Percentiles rank a stretch among this genome's conserved stretches.
These are phyloP conservation scores for Talaromyces albobiverticillius DNA, from an alignment of 2,329 filamentous ascomycete genomes.

Conservation along the genomic window DNA sequence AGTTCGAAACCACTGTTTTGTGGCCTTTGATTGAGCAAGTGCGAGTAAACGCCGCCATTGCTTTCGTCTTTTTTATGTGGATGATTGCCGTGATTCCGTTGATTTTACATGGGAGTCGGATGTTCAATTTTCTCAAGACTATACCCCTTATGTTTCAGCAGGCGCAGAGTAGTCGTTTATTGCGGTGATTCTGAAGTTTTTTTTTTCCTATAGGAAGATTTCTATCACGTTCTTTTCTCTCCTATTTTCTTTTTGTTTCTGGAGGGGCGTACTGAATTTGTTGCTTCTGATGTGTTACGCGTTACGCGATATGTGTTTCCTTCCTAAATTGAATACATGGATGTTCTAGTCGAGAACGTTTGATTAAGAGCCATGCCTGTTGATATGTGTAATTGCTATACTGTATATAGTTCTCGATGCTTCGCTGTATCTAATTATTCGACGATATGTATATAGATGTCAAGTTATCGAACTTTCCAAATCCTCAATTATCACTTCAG, in stretches of 20 bases:
- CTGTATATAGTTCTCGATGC: not conserved
- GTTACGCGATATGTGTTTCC: not conserved
- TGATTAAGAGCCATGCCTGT: not conserved
- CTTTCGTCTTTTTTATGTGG: constrained; percentile 35
- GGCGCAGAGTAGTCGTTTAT: constrained; percentile 14
- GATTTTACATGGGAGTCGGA: constrained; percentile 32
- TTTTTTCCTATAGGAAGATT: not conserved
- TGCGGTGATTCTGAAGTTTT: constrained; percentile 3
- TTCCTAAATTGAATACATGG: not conserved
- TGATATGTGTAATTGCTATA: not conserved
- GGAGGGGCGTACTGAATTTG: not conserved
- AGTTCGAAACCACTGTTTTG: constrained; percentile 16
- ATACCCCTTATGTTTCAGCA: constrained; percentile 16
- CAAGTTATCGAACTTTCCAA: too few relatives aligned
- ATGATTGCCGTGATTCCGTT: constrained; percentile 35
- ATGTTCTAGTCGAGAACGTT: not conserved
- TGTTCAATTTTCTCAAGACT: constrained; percentile 17
- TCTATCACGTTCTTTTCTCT: not conserved
- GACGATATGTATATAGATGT: not conserved
- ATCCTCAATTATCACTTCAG: too few relatives aligned
- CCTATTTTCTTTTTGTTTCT: not conserved
- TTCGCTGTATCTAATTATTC: too few relatives aligned
- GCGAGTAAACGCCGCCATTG: constrained; percentile 27
- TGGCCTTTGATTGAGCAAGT: constrained; percentile 25
- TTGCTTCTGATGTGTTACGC: not conserved